Evolutionary conservation across 1,139 yeast species (phyloP), one percentile per base, ranked within the genome.

Genomic region (Lodderomyces beijingensis): DNA sequence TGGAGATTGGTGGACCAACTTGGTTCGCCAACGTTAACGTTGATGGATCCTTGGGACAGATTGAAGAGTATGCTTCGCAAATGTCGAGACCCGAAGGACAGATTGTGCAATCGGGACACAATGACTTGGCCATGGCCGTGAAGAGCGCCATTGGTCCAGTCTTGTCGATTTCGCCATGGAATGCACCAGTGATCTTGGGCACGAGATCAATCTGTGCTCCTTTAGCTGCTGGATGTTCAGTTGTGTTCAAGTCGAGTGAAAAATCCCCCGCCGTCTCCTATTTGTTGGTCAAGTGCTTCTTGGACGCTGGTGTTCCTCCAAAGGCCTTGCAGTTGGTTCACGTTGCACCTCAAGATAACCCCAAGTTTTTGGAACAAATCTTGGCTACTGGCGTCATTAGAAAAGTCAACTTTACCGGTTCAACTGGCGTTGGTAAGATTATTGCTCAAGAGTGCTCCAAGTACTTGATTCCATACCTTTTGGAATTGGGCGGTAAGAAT

Each of bases 141-240:
- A 57, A 53, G 27, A 55, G 57, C 27, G 74, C 76, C 1, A 37
- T 65, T 14, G 75, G 76, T 1, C 67, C 73, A 1, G 69, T 70
- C 0, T 45, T 68, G 25, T 53, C 73, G 8, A 61, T 69, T 2
- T 51, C 73, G 4, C 68, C 75, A 1, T 69, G 74, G 75, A 70
- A 69, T 49, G 74, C 73, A 1, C 74, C 76, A 1, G 61, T 61
- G 1, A 50, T 70, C 19, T 53, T 70, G 28, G 51, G 59, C 5
- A 52, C 56, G 10, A 49, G 74, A 36, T 51, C 70, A 2, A 53
- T 69, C 3, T 42, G 54, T 14, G 68, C 70, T 4, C 75, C 75
- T 2, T 49, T 70, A 32, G 65, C 68, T 19, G 74, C 75, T n/a
- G 75, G 75, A 2, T 68, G 74, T 42, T 65, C 74, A 0, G 74